Base-by-base conservation (phyloP, 2,329 filamentous ascomycete genomes). In the Xylariaceae sp. region DNA sequence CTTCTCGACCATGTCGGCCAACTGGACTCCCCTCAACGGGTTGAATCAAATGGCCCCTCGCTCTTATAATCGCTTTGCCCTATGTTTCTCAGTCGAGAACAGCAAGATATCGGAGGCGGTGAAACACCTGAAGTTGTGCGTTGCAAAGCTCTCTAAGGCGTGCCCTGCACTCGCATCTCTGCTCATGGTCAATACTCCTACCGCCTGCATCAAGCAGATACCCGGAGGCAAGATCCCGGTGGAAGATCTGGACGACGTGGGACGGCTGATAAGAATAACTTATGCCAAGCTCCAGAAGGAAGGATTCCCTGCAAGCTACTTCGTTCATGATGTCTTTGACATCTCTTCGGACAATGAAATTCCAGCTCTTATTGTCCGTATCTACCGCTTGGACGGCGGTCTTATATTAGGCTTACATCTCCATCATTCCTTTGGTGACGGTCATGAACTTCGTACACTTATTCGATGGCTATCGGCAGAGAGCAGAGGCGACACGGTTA, bases 361-460 rank as follows among this genome's bases (percentile, higher is more conserved):
- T 23, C 39, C 17, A 7, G 44, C 40, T 11, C 34, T 47, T 12
- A 39, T 47, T 17, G 21, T 47, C 8, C 44, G 44, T 11, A 47
- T 47, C 27, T 47, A 47, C 21, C 17, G 23, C 16, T 17, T 47
- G 5, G 40, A 47, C 21, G 35, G 44, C 16, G 44, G 44, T 5
- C 21, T 47, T n/a, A 21, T 47, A 3, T 22, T 47, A 14, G 44
- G 44, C 21, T 23, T 47, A 14, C 44, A 47, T 29, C 44, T 47
- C 12, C 44, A 47, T 14, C 44, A 47, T 16, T 38, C 44, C 2
- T 11, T 47, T 16, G 44, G 44, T 4, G 44, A 47, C 19, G 44
- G 44, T 4, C 36, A 38, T 27, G 29, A 22, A 16, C 20, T 47
- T 14, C 25, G 39, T 21, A 17, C 36, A 12, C 16, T 47, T 14